Conservation (phyloP, 31 red algal species). For the Odonthalia washingtoniensis region DNA sequence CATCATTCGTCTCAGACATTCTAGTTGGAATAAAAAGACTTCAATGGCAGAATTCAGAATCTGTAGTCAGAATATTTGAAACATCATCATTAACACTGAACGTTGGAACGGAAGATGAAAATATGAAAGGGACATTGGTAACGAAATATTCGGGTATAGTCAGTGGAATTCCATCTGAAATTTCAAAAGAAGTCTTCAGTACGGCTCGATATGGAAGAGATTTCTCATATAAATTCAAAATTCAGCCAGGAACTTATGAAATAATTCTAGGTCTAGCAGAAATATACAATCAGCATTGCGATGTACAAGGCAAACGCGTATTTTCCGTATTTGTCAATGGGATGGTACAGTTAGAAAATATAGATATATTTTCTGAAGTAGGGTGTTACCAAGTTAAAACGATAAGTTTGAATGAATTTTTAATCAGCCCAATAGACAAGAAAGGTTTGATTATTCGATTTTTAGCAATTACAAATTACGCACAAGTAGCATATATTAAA, state of each 20-base stretch:
- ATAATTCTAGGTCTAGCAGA: constrained; percentile 51
- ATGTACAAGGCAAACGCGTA: constrained; percentile 48
- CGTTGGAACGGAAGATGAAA: too few relatives aligned
- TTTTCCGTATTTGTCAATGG: constrained; percentile 49
- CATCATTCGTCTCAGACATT: too few relatives aligned
- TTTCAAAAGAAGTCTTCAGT: background rate
- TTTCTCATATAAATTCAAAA: constrained; percentile 35
- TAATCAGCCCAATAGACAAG: constrained; percentile 27
- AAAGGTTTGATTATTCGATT: constrained; percentile 42
- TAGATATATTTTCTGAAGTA: constrained; percentile 39
- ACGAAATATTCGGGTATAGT: background rate
- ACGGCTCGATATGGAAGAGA: background rate
- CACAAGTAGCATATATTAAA: constrained; percentile 36
- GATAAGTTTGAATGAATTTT: background rate
- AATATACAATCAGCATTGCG: constrained; percentile 6
- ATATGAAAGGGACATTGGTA: background rate
- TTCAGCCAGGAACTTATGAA: constrained; percentile 56
- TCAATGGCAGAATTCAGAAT: too few relatives aligned
- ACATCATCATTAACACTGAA: too few relatives aligned
- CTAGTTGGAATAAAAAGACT: too few relatives aligned
- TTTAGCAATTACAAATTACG: constrained; percentile 24
- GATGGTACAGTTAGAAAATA: constrained; percentile 24
- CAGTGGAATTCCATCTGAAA: background rate
- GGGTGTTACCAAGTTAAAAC: constrained; percentile 17
- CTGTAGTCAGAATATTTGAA: too few relatives aligned